phyloP scores from a whole-genome alignment of 495 filamentous ascomycete species.

The Hypoxylon rickii region DNA sequence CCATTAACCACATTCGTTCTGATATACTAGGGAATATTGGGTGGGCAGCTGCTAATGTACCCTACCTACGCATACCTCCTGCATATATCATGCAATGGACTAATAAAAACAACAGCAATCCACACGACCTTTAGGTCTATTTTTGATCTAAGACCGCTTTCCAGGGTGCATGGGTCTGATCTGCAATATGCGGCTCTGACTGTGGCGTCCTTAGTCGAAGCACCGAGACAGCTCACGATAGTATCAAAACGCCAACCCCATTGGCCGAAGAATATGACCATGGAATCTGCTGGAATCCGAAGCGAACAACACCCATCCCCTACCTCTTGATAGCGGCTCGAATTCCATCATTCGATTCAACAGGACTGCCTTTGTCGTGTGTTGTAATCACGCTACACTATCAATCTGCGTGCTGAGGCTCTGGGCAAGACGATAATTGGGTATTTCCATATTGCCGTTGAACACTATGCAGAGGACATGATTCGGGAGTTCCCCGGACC shows the following conservation, averaged over 20 bases:
- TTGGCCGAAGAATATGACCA: neutral
- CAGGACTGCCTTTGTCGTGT: neutral
- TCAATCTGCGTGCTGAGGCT: slow-evolving; percentile 4
- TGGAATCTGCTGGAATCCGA: neutral
- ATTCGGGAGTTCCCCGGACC: slow-evolving; percentile 1
- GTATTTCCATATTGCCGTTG: neutral
- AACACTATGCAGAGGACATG: neutral
- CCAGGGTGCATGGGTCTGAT: neutral
- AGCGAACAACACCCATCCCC: no score
- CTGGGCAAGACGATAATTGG: neutral
- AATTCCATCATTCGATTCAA: no score
- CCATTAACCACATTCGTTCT: no score
- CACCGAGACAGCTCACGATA: neutral
- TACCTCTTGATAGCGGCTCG: no score
- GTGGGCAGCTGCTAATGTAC: no score
- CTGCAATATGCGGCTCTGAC: neutral
- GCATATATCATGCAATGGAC: neutral
- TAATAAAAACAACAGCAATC: neutral
- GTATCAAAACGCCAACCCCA: neutral
- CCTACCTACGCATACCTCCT: neutral
- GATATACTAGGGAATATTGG: no score
- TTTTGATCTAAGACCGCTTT: neutral
- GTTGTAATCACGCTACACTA: neutral
- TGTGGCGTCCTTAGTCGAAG: neutral
- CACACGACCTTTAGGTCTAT: neutral